Evolutionary conservation across 2,329 filamentous ascomycete genomes (phyloP).

Genomic region (Ceratocystis eucalypticola): DNA sequence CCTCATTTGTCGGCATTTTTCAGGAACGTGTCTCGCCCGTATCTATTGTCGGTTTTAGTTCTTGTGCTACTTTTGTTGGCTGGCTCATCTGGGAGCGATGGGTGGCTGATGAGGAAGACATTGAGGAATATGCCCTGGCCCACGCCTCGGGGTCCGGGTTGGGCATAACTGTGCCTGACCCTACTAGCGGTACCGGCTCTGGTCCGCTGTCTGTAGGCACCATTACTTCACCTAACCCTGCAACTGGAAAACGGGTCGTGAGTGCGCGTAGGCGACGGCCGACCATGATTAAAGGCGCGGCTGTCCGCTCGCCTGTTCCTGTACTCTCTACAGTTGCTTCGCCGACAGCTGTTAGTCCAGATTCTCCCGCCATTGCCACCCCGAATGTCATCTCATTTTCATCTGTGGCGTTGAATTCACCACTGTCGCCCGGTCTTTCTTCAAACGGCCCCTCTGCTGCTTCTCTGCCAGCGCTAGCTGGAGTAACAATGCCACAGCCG

Average conservation of each 20-base stretch:
- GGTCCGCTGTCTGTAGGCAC: neutral
- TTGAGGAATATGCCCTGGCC: conserved; percentile 29
- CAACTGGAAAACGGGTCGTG: conserved; percentile 17
- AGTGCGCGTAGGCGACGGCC: conserved; percentile 16
- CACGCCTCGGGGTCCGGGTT: conserved; percentile 24
- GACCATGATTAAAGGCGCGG: conserved; percentile 19
- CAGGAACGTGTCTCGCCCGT: conserved; percentile 78
- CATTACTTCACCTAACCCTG: conserved; percentile 12
- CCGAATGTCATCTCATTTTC: conserved; percentile 22
- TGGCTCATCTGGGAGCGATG: conserved; percentile 90
- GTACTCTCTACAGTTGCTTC: conserved; percentile 20
- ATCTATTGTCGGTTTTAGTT: conserved; percentile 77
- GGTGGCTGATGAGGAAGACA: conserved; percentile 57
- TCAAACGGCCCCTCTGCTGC: conserved; percentile 17
- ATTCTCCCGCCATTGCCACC: neutral
- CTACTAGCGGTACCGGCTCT: neutral
- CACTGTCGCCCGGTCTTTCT: conserved; percentile 24
- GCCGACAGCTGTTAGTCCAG: conserved; percentile 35
- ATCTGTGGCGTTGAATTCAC: conserved; percentile 42
- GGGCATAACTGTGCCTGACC: conserved; percentile 19
- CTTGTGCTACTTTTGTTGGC: conserved; percentile 65
- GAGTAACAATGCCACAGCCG: conserved; percentile 16
- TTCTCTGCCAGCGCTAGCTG: conserved; percentile 19
- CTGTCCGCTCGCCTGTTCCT: conserved; percentile 16
- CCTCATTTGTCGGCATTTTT: conserved; percentile 84